Conservation (phyloP, 371 early-diverging fungal species). For the Blakeslea trispora region DNA sequence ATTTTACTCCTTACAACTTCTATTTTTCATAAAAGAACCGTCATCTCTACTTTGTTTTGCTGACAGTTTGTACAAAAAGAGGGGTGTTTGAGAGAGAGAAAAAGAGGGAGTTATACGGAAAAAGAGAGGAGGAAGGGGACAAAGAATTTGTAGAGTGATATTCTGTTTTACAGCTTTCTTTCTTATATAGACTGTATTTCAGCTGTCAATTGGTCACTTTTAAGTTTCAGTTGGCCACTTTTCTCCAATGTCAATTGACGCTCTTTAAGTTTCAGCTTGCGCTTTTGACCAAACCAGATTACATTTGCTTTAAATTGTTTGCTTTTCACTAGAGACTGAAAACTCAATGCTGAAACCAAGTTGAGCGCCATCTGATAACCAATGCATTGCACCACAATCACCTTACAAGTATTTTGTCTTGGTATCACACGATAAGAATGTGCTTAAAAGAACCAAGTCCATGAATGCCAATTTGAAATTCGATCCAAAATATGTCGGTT, state of each 20-base stretch:
- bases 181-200: no score
- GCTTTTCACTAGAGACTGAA: constrained; percentile 17
- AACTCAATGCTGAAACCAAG: constrained; percentile 18
- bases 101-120: no score
- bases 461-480: constrained; percentile 23
- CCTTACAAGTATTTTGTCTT: constrained; percentile 16
- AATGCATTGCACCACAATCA: constrained; percentile 15
- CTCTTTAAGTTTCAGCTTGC: constrained; percentile 16
- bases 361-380: constrained; percentile 17
- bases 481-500: constrained; percentile 11
- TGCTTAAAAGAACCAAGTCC: constrained; percentile 20
- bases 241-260: constrained; percentile 16
- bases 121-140: no score
- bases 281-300: constrained; percentile 17
- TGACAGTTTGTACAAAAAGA: no score
- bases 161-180: no score
- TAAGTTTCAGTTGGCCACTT: constrained; percentile 18
- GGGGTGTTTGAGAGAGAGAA: no score
- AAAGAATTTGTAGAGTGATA: no score
- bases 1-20: background rate
- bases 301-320: constrained; percentile 20
- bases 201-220: constrained; percentile 15
- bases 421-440: constrained; percentile 17
- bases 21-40: background rate
- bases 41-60: background rate